Evolutionary conservation across 2,329 filamentous ascomycete species (phyloP).

Genomic region (Rhexocercosporidium sp.): DNA sequence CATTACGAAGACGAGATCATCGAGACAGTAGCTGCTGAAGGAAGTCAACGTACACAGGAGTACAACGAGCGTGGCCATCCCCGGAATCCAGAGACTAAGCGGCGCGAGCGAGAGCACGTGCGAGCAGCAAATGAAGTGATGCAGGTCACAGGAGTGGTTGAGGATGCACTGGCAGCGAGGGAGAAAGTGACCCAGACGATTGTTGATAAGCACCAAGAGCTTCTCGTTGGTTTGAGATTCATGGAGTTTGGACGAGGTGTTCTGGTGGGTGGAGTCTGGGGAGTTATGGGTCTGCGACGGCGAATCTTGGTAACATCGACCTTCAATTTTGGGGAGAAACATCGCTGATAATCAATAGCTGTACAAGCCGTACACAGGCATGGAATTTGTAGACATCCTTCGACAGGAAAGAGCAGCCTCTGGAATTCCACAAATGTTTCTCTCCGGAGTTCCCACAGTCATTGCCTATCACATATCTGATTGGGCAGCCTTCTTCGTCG

Average conservation of each 20-base stretch:
- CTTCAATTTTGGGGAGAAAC: no score
- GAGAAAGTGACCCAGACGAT: slow-evolving; percentile 29
- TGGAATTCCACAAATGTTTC: slow-evolving; percentile 33
- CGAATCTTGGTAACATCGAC: slow-evolving; percentile 38
- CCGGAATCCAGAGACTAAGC: no score
- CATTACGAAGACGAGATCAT: slow-evolving; percentile 43
- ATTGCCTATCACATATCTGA: slow-evolving; percentile 38
- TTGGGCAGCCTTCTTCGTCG: slow-evolving; percentile 33
- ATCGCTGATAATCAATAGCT: slow-evolving; percentile 34
- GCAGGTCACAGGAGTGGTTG: slow-evolving; percentile 43
- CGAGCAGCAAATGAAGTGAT: slow-evolving; percentile 45
- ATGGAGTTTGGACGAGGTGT: slow-evolving; percentile 38
- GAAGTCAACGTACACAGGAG: slow-evolving; percentile 28
- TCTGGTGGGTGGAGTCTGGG: slow-evolving; percentile 42
- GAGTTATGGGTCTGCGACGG: slow-evolving; percentile 40
- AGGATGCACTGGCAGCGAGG: slow-evolving; percentile 37
- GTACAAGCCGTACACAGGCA: slow-evolving; percentile 39
- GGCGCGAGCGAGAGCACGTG: slow-evolving; percentile 41
- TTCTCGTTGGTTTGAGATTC: slow-evolving; percentile 36
- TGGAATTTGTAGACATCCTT: slow-evolving; percentile 36
- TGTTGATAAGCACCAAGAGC: slow-evolving; percentile 36
- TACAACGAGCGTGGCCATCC: slow-evolving; percentile 41
- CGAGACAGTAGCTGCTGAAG: slow-evolving; percentile 20
- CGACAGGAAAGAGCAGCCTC: slow-evolving; percentile 30
- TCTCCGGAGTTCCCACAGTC: slow-evolving; percentile 39